Conservation (phyloP, 306 rosid genomes). For the Betula pendula region DNA sequence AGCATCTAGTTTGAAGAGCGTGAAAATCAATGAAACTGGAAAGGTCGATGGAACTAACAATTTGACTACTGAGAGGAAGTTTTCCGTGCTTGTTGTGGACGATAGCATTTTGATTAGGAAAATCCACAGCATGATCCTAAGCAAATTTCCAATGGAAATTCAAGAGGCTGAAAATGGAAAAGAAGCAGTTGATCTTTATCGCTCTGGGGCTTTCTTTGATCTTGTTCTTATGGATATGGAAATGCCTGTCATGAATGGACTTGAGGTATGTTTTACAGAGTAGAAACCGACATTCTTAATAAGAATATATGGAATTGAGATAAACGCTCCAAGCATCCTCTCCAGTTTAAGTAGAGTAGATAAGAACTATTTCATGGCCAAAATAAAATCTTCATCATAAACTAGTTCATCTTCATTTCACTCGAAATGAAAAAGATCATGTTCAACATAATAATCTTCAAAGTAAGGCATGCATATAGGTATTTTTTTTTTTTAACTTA, state of each 20-base stretch:
- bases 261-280: constrained; percentile 24
- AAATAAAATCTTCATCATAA: no score
- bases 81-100: constrained; percentile 30
- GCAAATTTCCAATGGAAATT: constrained; percentile 2
- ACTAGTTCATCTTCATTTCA: no score
- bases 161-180: constrained; percentile 27
- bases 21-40: background rate
- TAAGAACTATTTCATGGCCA: no score
- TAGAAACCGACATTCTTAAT: background rate
- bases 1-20: background rate
- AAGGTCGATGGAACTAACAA: background rate
- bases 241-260: constrained; percentile 38
- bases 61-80: background rate
- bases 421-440: no score
- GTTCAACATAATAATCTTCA: no score
- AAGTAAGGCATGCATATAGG: no score
- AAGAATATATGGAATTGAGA: background rate
- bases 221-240: constrained; percentile 38
- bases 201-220: constrained; percentile 33
- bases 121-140: constrained; percentile 12
- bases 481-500: no score
- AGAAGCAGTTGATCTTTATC: constrained; percentile 28
- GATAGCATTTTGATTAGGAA: constrained; percentile 14
- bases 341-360: no score
- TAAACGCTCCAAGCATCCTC: background rate